Conservation (phyloP, 1,284 basidiomycete genomes). For the Hemileia vastatrix region DNA sequence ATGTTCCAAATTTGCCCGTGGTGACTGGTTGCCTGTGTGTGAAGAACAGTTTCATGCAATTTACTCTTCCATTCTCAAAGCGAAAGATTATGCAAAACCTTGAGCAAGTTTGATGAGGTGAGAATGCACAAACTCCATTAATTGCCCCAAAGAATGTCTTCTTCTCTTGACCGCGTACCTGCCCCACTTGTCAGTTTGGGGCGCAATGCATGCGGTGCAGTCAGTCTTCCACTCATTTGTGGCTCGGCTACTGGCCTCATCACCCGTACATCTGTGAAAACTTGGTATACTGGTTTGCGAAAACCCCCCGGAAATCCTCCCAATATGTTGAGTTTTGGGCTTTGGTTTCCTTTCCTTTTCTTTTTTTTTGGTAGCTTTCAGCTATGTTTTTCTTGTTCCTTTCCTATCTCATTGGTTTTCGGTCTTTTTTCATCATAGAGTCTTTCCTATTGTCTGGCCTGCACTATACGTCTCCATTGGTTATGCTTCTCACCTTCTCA, state of each 20-base stretch:
- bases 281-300: constrained; percentile 17
- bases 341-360: not conserved
- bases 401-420: constrained; percentile 21
- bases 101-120: too few species aligned
- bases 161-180: too few species aligned
- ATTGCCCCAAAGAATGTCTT: too few species aligned
- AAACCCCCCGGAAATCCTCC: constrained; percentile 12
- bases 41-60: too few species aligned
- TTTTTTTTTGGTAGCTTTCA: not conserved
- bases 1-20: too few species aligned
- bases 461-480: constrained; percentile 40
- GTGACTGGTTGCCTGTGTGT: too few species aligned
- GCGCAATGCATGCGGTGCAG: constrained; percentile 37
- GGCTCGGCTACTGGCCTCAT: constrained; percentile 26
- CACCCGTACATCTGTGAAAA: constrained; percentile 32
- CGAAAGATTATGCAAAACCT: too few species aligned
- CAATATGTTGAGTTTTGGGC: not conserved
- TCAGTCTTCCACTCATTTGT: constrained; percentile 34
- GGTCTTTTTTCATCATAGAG: not conserved
- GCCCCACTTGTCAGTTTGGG: too few species aligned
- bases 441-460: constrained; percentile 33
- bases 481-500: constrained; percentile 32
- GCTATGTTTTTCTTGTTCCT: not conserved
- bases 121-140: too few species aligned
- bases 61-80: too few species aligned